Conservation (phyloP, 2,329 filamentous ascomycete species). For the Parafenestella ontariensis region DNA sequence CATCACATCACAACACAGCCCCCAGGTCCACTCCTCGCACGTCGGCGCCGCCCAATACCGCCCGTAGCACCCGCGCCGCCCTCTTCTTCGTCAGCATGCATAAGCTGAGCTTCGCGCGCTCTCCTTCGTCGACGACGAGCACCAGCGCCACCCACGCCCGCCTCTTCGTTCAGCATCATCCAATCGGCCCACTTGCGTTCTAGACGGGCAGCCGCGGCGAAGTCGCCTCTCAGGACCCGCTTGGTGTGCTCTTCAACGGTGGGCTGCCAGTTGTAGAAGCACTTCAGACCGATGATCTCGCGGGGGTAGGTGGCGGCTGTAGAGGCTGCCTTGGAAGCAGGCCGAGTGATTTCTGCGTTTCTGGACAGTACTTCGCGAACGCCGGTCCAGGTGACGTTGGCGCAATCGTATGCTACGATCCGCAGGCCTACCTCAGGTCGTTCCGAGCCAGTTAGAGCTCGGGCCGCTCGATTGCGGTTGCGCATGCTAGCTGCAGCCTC, state of each 20-base stretch:
- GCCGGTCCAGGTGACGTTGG: constrained; percentile 90
- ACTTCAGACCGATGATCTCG: constrained; percentile 86
- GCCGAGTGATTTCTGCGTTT: constrained; percentile 76
- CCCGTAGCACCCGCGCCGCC: constrained; percentile 52
- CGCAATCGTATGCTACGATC: constrained; percentile 88
- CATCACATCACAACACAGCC: constrained; percentile 58
- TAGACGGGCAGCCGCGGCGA: constrained; percentile 75
- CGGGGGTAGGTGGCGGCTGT: constrained; percentile 66
- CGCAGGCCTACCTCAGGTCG: constrained; percentile 66
- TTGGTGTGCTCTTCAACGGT: constrained; percentile 94
- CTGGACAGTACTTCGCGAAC: constrained; percentile 84
- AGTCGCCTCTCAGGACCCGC: constrained; percentile 79
- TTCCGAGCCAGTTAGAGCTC: constrained; percentile 37
- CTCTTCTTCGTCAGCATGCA: constrained; percentile 83
- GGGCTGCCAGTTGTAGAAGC: constrained; percentile 94
- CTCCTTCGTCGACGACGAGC: constrained; percentile 74
- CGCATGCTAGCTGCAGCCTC: constrained; percentile 85
- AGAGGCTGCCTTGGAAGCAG: constrained; percentile 39
- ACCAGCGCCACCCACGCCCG: constrained; percentile 69
- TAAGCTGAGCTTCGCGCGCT: constrained; percentile 79
- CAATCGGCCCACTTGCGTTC: constrained; percentile 93
- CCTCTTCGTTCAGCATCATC: constrained; percentile 91
- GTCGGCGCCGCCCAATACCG: constrained; percentile 52
- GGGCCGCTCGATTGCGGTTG: constrained; percentile 62
- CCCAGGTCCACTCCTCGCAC: constrained; percentile 56